phyloP scores from a whole-genome alignment of 306 rosid genomes.

The Myrica gale region DNA sequence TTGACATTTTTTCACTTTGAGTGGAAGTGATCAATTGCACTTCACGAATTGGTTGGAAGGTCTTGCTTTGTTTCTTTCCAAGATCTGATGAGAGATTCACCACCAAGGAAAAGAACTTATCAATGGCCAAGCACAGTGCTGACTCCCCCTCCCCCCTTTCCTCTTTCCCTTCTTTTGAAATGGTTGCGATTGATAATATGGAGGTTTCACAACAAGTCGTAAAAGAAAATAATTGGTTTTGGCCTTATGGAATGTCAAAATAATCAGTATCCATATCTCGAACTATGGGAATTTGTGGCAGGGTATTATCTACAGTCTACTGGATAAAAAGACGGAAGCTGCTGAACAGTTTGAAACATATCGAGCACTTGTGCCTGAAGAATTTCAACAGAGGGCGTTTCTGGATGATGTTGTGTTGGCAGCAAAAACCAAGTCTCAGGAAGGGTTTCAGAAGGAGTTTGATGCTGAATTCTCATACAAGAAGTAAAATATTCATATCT shows the following conservation, averaged over 20 bases:
- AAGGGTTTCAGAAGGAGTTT: slow-evolving; percentile 61
- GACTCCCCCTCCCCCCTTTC: background rate
- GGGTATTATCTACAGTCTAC: slow-evolving; percentile 89
- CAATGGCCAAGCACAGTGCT: background rate
- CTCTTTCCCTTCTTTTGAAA: background rate
- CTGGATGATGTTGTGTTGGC: slow-evolving; percentile 70
- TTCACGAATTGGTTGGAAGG: background rate
- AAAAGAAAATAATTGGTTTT: background rate
- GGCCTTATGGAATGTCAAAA: too few relatives aligned
- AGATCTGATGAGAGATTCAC: background rate
- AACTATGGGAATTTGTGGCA: slow-evolving; percentile 30
- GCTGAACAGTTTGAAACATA: slow-evolving; percentile 73
- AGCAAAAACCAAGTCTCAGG: slow-evolving; percentile 54
- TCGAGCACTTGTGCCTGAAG: slow-evolving; percentile 71
- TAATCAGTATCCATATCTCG: background rate
- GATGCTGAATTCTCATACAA: slow-evolving; percentile 43
- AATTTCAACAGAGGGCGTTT: slow-evolving; percentile 82
- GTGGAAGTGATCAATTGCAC: background rate
- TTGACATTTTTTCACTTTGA: background rate
- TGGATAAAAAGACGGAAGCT: slow-evolving; percentile 72
- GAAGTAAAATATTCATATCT: slow-evolving; percentile 30
- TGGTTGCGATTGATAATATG: slow-evolving; percentile 1
- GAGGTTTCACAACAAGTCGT: slow-evolving; percentile 7
- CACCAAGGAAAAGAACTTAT: background rate
- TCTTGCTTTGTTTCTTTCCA: background rate